phyloP scores from a whole-genome alignment of 768 basidiomycete species.

The Leccinum subgranulosum region DNA sequence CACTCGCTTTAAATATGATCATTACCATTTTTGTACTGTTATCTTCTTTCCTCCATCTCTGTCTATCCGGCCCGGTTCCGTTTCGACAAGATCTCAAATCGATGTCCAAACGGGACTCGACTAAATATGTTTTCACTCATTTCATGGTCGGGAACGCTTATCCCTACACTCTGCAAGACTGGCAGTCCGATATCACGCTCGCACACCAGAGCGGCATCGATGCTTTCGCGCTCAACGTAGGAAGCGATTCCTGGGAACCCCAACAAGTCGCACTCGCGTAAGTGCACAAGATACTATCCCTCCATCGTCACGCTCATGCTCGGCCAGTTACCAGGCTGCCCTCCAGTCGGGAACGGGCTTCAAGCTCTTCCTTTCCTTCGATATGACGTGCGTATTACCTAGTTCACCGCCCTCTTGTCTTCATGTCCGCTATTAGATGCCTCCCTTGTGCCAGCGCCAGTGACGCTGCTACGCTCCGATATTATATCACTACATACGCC shows the following conservation, averaged over 20 bases:
- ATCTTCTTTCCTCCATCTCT: conserved; percentile 5
- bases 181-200: conserved; percentile 51
- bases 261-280: conserved; percentile 63
- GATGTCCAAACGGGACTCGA: conserved; percentile 12
- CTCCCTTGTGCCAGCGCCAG: conserved; percentile 48
- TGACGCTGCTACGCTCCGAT: conserved; percentile 50
- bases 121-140: conserved; percentile 54
- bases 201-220: conserved; percentile 62
- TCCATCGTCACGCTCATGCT: conserved; percentile 15
- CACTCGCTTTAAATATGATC: conserved; percentile 17
- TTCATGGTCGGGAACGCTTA: conserved; percentile 66
- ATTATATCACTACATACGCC: conserved; percentile 51
- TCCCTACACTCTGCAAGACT: conserved; percentile 45
- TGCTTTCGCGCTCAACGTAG: conserved; percentile 71
- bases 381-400: conserved; percentile 58
- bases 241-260: conserved; percentile 60
- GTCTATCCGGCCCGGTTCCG: conserved; percentile 14
- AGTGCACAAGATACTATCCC: conserved; percentile 20
- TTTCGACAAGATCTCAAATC: background rate
- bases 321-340: conserved; percentile 53
- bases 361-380: conserved; percentile 75
- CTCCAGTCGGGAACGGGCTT: conserved; percentile 50
- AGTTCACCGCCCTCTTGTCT: background rate
- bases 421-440: conserved; percentile 35
- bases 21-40: conserved; percentile 10